A percentile compares a stretch with the other conserved stretches of the same genome.
phyloP scores from a whole-genome alignment of 208 protist genomes.

The Crithidia thermophila region DNA sequence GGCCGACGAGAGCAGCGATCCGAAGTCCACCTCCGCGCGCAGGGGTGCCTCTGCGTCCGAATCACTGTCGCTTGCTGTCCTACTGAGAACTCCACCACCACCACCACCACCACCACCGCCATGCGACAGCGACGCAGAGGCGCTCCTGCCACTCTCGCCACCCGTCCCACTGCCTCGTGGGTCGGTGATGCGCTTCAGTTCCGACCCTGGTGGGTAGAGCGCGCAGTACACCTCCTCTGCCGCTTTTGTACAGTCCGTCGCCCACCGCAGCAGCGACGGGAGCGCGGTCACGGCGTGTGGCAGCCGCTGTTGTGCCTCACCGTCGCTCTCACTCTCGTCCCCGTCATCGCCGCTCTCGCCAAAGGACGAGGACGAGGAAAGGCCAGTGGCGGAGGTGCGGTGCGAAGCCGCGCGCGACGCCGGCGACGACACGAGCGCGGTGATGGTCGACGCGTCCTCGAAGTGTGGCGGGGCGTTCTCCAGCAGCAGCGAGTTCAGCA shows the following conservation, averaged over 20 bases:
- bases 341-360: neutral
- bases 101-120: too few species aligned
- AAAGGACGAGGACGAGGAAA: neutral
- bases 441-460: constrained; percentile 11
- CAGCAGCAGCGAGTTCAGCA: constrained; percentile 67
- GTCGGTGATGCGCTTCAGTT: too few species aligned
- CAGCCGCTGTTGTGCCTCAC: constrained; percentile 5
- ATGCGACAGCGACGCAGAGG: too few species aligned
- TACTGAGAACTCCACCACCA: too few species aligned
- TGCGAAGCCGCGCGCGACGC: neutral
- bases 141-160: too few species aligned
- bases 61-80: too few species aligned
- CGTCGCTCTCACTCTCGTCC: neutral
- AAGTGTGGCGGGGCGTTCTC: constrained; percentile 29
- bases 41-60: too few species aligned
- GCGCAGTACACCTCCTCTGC: constrained; percentile 18
- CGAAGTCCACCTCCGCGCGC: constrained; percentile 9
- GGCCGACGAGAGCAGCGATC: neutral
- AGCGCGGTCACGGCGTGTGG: constrained; percentile 42
- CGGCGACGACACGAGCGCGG: neutral
- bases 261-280: constrained; percentile 29
- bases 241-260: constrained; percentile 11
- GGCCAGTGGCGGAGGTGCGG: too few species aligned
- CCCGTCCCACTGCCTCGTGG: too few species aligned
- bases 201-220: constrained; percentile 22